phyloP scores from a whole-genome alignment of 768 basidiomycete genomes.

The Paxillus involutus region DNA sequence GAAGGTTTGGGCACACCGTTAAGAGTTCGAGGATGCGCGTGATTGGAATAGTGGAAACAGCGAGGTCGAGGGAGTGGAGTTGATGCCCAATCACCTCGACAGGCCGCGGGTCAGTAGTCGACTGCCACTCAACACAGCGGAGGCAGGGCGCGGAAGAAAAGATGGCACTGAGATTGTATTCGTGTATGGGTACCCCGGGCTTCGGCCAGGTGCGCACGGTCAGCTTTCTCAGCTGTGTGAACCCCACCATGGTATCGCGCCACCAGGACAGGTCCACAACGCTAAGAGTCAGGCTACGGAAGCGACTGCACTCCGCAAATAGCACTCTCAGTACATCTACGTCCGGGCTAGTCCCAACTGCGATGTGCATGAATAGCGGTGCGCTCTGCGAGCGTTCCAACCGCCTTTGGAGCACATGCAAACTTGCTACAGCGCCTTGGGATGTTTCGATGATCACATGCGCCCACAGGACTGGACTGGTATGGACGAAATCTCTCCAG shows the following conservation, averaged over 20 bases:
- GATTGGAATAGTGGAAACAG: neutral
- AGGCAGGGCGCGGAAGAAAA: neutral
- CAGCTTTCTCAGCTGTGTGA: neutral
- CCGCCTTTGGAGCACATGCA: neutral
- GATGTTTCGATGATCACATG: neutral
- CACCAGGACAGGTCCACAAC: neutral
- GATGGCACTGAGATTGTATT: neutral
- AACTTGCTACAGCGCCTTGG: neutral
- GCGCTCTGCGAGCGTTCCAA: neutral
- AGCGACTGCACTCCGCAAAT: neutral
- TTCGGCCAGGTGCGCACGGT: neutral
- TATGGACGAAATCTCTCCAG: slow-evolving; percentile 3
- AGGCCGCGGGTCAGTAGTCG: neutral
- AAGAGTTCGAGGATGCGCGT: neutral
- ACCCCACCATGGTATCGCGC: neutral
- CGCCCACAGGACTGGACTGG: neutral
- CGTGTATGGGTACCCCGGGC: neutral
- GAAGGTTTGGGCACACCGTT: neutral
- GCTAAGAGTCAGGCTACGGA: neutral
- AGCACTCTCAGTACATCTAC: neutral
- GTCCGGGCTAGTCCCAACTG: neutral
- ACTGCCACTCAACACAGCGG: neutral
- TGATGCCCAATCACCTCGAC: neutral
- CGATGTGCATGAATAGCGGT: neutral
- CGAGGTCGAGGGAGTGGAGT: neutral